phyloP scores from a whole-genome alignment of 768 basidiomycete genomes.

The Gloeophyllum trabeum region DNA sequence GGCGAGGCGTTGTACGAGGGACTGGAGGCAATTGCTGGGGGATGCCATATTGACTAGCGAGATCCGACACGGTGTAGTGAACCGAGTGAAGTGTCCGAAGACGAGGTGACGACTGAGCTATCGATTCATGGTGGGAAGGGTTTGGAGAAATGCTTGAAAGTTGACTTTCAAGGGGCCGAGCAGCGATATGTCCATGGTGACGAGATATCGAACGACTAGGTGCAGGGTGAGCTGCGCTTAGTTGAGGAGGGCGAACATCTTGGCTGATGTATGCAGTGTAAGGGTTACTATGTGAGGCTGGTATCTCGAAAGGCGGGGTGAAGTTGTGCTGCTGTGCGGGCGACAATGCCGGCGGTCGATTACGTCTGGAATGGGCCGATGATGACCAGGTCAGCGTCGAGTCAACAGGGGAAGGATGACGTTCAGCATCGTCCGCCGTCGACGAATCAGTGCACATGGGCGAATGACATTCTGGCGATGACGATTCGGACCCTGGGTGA shows the following conservation, averaged over 20 bases:
- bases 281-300: constrained; percentile 24
- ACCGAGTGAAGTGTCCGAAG: constrained; percentile 56
- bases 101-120: constrained; percentile 46
- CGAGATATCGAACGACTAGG: constrained; percentile 23
- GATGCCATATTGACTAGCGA: constrained; percentile 72
- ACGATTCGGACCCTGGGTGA: neutral
- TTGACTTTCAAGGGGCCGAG: constrained; percentile 35
- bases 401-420: constrained; percentile 22
- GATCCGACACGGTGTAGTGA: constrained; percentile 53
- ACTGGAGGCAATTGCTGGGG: constrained; percentile 60
- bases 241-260: constrained; percentile 34
- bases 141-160: constrained; percentile 38
- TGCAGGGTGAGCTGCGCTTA: constrained; percentile 37
- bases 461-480: constrained; percentile 1
- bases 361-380: constrained; percentile 37
- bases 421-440: constrained; percentile 8
- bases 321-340: constrained; percentile 20
- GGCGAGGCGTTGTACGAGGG: constrained; percentile 45
- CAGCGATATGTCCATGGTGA: constrained; percentile 27
- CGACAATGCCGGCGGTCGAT: constrained; percentile 44
- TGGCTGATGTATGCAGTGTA: constrained; percentile 19
- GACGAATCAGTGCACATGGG: constrained; percentile 11
- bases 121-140: constrained; percentile 42
- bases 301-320: constrained; percentile 38
- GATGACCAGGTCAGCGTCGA: constrained; percentile 33